phyloP scores from a whole-genome alignment of 2,329 filamentous ascomycete genomes.

The Pseudocercospora musae region DNA sequence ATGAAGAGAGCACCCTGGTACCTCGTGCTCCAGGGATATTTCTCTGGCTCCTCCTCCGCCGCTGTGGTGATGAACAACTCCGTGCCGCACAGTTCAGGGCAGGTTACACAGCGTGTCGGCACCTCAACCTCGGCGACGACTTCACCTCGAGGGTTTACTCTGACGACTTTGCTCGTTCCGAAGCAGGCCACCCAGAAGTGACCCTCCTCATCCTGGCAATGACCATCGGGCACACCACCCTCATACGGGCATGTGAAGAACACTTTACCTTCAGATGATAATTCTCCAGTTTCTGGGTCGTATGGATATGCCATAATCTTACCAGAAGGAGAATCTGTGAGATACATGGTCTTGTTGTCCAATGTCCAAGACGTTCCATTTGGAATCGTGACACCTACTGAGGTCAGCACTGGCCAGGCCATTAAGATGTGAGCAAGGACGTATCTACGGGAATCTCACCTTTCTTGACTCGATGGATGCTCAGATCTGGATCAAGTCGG shows the following conservation, averaged over 20 bases:
- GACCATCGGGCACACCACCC: constrained; percentile 71
- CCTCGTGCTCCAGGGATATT: constrained; percentile 59
- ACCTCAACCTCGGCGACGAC: constrained; percentile 71
- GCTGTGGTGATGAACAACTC: constrained; percentile 78
- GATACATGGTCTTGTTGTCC: constrained; percentile 71
- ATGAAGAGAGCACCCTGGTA: constrained; percentile 70
- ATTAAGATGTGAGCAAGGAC: background rate
- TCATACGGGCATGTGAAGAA: constrained; percentile 69
- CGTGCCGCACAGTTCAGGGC: constrained; percentile 72
- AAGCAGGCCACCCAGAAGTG: constrained; percentile 87
- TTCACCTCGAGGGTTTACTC: constrained; percentile 66
- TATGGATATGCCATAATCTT: constrained; percentile 76
- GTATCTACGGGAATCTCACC: constrained; percentile 32
- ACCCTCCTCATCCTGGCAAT: constrained; percentile 78
- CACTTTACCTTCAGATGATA: constrained; percentile 63
- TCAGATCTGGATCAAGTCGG: constrained; percentile 63
- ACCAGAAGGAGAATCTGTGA: constrained; percentile 71
- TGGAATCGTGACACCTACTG: constrained; percentile 66
- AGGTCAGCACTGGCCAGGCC: background rate
- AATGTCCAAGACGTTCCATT: constrained; percentile 81
- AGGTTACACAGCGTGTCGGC: constrained; percentile 77
- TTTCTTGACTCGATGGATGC: constrained; percentile 58
- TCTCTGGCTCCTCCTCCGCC: constrained; percentile 63
- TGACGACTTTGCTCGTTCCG: constrained; percentile 70
- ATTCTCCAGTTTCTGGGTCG: constrained; percentile 58